These are phyloP conservation scores for Cryptococcus neoformans DNA, from an alignment of 1,284 basidiomycete species.

Conservation along the genomic window DNA sequence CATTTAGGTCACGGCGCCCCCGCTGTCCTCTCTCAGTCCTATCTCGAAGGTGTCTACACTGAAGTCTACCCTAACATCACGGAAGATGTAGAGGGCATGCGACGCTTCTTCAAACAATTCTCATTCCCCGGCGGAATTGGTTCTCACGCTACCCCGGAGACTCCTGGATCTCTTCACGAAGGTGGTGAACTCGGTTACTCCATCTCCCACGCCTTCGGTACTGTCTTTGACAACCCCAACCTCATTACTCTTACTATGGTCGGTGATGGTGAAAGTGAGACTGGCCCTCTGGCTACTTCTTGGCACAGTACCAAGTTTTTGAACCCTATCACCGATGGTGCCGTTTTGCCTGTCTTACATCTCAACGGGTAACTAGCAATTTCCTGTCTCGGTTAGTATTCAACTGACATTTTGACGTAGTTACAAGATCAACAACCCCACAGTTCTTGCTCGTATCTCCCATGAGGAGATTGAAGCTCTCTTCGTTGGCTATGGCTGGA, in stretches of 20 bases:
- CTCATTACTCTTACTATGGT: slow-evolving; percentile 71
- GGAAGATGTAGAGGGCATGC: slow-evolving; percentile 60
- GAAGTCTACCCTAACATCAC: slow-evolving; percentile 67
- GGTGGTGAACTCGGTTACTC: slow-evolving; percentile 82
- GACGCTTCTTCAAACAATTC: slow-evolving; percentile 51
- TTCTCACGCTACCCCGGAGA: slow-evolving; percentile 64
- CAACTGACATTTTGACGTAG: slow-evolving; percentile 16
- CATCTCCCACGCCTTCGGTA: slow-evolving; percentile 71
- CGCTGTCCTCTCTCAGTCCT: slow-evolving; percentile 74
- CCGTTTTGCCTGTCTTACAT: slow-evolving; percentile 78
- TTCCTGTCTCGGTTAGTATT: neutral
- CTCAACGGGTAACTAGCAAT: slow-evolving; percentile 55
- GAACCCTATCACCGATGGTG: slow-evolving; percentile 78
- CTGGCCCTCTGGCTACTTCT: slow-evolving; percentile 71
- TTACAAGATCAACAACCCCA: slow-evolving; percentile 44
- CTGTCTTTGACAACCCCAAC: slow-evolving; percentile 77
- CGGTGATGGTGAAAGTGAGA: slow-evolving; percentile 82
- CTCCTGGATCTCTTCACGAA: slow-evolving; percentile 80
- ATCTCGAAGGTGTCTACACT: slow-evolving; percentile 74
- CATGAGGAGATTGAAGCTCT: slow-evolving; percentile 34
- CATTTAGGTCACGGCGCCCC: slow-evolving; percentile 71
- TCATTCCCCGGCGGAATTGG: slow-evolving; percentile 52
- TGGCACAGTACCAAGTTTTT: slow-evolving; percentile 70
- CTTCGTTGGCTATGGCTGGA: slow-evolving; percentile 39
- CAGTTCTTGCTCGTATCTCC: slow-evolving; percentile 35